Base-by-base conservation (phyloP, 768 basidiomycete species). In the Peribolospora kevripleyi region DNA sequence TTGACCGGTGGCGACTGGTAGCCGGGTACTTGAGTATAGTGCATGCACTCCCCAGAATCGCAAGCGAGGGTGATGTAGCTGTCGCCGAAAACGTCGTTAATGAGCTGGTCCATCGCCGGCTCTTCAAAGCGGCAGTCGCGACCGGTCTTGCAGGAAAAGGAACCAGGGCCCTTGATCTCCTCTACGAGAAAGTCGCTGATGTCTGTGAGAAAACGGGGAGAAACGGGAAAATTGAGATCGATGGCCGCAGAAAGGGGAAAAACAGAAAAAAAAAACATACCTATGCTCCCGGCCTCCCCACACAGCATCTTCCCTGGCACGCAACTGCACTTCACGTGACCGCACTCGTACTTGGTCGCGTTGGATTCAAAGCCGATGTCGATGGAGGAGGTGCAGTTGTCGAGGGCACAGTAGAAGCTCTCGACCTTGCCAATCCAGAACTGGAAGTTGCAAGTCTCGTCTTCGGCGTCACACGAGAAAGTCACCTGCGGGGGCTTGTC, bases 361-460 rank as follows among this genome's bases (percentile, higher is more conserved):
- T 93, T 88, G 37, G 70, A 68, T 54, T 80, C 75, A 64, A 77
- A 80, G 6, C 75, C 78, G 1, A 70, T 62, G 42, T 71, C 63
- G 53, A 68, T 55, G 5, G 65, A 64, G 5, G 77, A 77, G 3
- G 63, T 66, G 65, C 93, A 97, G 13, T 74, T 65, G 47, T 82
- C 73, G 54, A 98, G 73, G 7, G 77, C 76, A 68, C 93, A 98
- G 68, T 93, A 95, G 68, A 98, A 97, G 0, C 86, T 90, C 66
- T 98, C 91, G 55, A 86, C 75, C 61, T 83, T 73, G 5, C 82
- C 87, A 7, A 87, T 85, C 93, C 93, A 98, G 70, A 98, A 98
- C 68, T 98, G 90, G 74, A 98, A 98, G 36, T 78, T 77, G 65
- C 93, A 98, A 0, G 76, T 76, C 4, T 70, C 69, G 9, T 73